Evolutionary conservation across 208 protist species (phyloP), one percentile per base, ranked within the genome.

Genomic region (Trypanosoma lewisi): DNA sequence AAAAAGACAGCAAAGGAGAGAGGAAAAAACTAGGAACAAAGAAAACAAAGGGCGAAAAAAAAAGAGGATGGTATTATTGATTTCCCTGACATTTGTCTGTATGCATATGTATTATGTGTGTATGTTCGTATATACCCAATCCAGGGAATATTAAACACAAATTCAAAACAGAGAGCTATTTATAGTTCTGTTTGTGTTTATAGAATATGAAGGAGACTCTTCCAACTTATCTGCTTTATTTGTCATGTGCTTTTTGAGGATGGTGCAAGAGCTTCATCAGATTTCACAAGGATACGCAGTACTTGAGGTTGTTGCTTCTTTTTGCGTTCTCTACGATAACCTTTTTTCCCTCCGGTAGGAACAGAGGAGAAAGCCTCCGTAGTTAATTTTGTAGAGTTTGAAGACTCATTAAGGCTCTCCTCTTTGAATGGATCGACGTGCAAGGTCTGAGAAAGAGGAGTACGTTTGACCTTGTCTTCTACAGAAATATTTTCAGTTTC

Each of bases 1-100:
- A 47, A 62, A 6, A 12, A 34, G 52, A 73, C 49, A 53, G 36
- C 41, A 7, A 41, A 60, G 52, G 31, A 61, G 14, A 61, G 56
- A 23, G 16, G 1, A 44, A 36, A 42, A 23, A 23, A n/a, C n/a
- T n/a, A n/a, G n/a, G n/a, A n/a, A n/a, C n/a, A n/a, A n/a, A n/a
- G n/a, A 44, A 37, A 48, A 37, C 48, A 12, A 47, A 52, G 2
- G 52, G n/a, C 1, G 36, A 52, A 11, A 48, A 8, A 19, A 62
- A 39, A 1, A 62, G 39, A 30, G 14, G 12, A 27, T 23, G 9
- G 21, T 23, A 31, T 51, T 30, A 23, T 51, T 28, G 47, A 51
- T 28, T 23, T 44, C 39, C 39, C 39, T 44, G 4, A 39, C 11
- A 39, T 14, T 14, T 39, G 34, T 39, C 0, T 47, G 2, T 23